These are phyloP conservation scores for Mortierella hygrophila DNA, from an alignment of 192 early-diverging fungal genomes.

Conservation along the genomic window DNA sequence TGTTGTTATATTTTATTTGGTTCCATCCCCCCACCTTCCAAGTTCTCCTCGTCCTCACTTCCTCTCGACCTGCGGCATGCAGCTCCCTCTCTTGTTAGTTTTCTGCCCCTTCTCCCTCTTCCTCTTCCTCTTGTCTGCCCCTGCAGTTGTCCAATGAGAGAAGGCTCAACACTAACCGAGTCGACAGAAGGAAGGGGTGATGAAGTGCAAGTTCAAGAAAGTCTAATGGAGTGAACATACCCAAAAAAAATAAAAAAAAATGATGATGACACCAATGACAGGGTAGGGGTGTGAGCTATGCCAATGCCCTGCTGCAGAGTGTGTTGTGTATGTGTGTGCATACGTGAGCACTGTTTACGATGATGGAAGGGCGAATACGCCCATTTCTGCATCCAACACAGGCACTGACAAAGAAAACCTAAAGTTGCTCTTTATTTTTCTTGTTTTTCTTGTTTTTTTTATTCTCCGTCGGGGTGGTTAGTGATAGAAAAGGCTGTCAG, in stretches of 20 bases:
- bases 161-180: no score
- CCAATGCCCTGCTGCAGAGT: neutral
- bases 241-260: neutral
- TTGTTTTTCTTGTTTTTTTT: neutral
- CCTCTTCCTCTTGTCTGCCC: no score
- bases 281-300: neutral
- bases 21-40: neutral
- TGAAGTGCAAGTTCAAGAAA: no score
- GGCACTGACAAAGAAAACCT: neutral
- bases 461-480: neutral
- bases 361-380: neutral
- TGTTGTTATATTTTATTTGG: neutral
- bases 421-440: neutral
- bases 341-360: neutral
- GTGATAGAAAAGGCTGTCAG: neutral
- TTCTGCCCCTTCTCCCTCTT: neutral
- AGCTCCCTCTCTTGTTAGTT: neutral
- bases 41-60: neutral
- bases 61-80: neutral
- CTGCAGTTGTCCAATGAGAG: no score
- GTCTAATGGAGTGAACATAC: neutral
- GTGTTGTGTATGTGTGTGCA: neutral
- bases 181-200: no score
- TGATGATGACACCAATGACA: neutral
- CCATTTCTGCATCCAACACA: neutral